Base-by-base conservation (phyloP, 1,284 basidiomycete genomes). In the Salmacisia buchloeana region DNA sequence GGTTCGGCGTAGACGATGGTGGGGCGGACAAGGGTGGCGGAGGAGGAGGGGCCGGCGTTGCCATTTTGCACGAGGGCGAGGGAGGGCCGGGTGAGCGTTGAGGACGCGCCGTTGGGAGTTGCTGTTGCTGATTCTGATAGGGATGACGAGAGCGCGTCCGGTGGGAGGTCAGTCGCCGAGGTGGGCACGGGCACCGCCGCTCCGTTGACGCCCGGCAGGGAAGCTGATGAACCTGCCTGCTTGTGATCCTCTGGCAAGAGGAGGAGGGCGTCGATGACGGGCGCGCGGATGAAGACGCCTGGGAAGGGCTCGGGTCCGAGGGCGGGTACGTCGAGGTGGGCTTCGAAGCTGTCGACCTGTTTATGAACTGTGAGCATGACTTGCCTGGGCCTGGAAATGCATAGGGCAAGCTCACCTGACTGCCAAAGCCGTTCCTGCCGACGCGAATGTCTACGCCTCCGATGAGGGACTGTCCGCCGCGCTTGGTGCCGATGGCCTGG, bases 211-310 rank as follows among this genome's bases (percentile, higher is more conserved):
- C 49, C 49, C 23, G 49, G 49, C 12, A 54, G n/a, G 9, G 49
- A 6, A 15, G 13, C 31, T 34, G 49, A 29, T 31, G 3, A 2
- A 10, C 15, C 25, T 33, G 23, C 6, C 12, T n/a, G n/a, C n/a
- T n/a, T n/a, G n/a, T n/a, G n/a, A n/a, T n/a, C n/a, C n/a, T 67
- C 65, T 3, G 35, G 5, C 21, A 69, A 61, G 4, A 66, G 58
- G 25, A 79, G 58, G 10, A 79, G 60, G 7, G 66, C 57, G 33
- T 79, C 75, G 15, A 79, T 64, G 71, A 90, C 88, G 1, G 94
- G 94, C 38, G 94, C 94, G 43, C 94, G 90, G 73, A 98, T 98
- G 81, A 98, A 98, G 49, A 97, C 85, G 0, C 91, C 91, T 36
- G 85, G 87, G 80, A 94, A 96, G 0, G 90, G 86, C 39, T 81